These are phyloP conservation scores for Quercus phellos DNA, from an alignment of 331 rosid species.

Conservation along the genomic window DNA sequence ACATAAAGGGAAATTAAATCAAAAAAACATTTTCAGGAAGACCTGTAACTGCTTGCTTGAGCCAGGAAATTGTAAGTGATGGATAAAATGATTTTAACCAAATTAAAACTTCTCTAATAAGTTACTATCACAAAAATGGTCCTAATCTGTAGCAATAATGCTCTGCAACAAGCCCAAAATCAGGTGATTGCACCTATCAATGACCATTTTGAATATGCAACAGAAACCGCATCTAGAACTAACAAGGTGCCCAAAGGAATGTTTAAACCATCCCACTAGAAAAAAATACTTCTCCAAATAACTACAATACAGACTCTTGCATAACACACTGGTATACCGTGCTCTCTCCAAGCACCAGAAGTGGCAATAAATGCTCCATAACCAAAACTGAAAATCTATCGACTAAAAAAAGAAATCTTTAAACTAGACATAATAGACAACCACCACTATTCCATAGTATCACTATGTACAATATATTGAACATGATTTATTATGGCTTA, in stretches of 20 bases:
- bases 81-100: not conserved
- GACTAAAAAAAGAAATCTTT: not conserved
- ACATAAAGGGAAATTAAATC: not conserved
- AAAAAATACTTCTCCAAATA: not conserved
- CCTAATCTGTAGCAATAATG: not conserved
- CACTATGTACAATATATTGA: not conserved
- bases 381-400: not conserved
- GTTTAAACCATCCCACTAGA: not conserved
- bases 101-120: constrained; percentile 1
- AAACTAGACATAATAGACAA: not conserved
- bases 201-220: too few species aligned
- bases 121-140: not conserved
- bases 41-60: not conserved
- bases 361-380: not conserved
- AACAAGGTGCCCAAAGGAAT: not conserved
- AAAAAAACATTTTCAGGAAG: not conserved
- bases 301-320: not conserved
- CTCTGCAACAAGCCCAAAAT: not conserved
- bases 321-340: not conserved
- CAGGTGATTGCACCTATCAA: not conserved
- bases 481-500: not conserved
- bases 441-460: not conserved
- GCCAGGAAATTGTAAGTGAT: constrained; percentile 2
- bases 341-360: not conserved
- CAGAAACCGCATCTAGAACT: not conserved